phyloP scores from a whole-genome alignment of 192 early-diverging fungal species.

The Nowakowskiella sp. region DNA sequence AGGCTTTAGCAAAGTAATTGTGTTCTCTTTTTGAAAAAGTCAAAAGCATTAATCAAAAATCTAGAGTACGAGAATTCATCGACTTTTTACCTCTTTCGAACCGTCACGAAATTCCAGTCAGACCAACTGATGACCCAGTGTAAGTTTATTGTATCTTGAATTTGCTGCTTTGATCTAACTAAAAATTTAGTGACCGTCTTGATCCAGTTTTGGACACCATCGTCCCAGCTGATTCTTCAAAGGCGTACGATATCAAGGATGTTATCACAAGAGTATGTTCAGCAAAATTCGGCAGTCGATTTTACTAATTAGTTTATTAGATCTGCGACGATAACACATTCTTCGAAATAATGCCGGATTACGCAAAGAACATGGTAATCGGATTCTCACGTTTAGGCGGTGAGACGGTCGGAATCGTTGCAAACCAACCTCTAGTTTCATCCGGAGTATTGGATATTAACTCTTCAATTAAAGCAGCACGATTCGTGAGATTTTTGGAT shows the following conservation, averaged over 20 bases:
- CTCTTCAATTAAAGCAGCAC: conserved; percentile 87
- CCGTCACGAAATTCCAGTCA: conserved; percentile 53
- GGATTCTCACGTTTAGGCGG: conserved; percentile 83
- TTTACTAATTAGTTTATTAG: conserved; percentile 1
- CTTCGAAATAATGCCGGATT: conserved; percentile 88
- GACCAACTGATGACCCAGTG: conserved; percentile 56
- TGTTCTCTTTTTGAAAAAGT: not conserved
- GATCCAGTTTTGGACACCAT: conserved; percentile 78
- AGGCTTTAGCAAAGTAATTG: conserved; percentile 62
- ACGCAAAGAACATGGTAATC: conserved; percentile 86
- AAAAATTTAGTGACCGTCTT: conserved; percentile 45
- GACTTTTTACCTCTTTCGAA: conserved; percentile 85
- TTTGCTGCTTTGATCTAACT: not conserved
- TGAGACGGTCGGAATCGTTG: conserved; percentile 78
- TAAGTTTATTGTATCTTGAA: conserved; percentile 1
- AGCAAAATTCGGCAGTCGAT: not conserved
- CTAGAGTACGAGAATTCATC: conserved; percentile 68
- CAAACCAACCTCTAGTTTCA: conserved; percentile 91
- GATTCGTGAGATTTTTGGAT: conserved; percentile 94
- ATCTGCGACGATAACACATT: conserved; percentile 75
- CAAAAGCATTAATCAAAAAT: conserved; percentile 14
- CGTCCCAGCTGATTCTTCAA: conserved; percentile 81
- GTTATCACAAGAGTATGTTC: conserved; percentile 61
- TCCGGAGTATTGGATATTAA: conserved; percentile 95
- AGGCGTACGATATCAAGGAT: conserved; percentile 92